These are phyloP conservation scores for Keithomyces neogunnii DNA, from an alignment of 2,329 filamentous ascomycete species.

Conservation along the genomic window DNA sequence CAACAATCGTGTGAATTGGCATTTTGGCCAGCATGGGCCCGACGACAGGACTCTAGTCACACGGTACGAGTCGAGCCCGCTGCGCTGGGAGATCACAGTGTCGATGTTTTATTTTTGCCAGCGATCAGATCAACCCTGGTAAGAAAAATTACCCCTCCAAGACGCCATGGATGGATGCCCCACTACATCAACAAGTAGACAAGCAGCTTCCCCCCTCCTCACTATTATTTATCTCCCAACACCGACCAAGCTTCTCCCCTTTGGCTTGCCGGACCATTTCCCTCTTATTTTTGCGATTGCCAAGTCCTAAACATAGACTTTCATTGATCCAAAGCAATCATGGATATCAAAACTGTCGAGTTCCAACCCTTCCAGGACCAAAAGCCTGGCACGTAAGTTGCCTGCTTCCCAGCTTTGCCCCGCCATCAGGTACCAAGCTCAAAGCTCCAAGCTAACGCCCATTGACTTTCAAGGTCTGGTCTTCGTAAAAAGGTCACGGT, in stretches of 20 bases:
- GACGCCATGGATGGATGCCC: not conserved
- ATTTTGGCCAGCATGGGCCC: too few species aligned
- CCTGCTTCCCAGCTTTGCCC: constrained; percentile 13
- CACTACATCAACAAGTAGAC: constrained; percentile 1
- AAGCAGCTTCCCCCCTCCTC: constrained; percentile 18
- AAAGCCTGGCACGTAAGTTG: constrained; percentile 95
- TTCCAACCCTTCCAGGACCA: constrained; percentile 87
- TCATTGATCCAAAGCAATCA: constrained; percentile 27
- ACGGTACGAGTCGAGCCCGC: not conserved
- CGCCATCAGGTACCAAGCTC: constrained; percentile 11
- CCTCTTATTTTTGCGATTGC: not conserved
- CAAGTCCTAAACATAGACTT: not conserved
- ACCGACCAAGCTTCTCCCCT: not conserved
- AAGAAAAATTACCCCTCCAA: not conserved
- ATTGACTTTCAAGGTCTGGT: constrained; percentile 59
- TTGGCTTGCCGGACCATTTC: not conserved
- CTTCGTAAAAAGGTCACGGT: constrained; percentile 98
- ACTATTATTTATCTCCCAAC: constrained; percentile 3
- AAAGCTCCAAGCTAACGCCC: not conserved
- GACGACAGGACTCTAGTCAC: not conserved
- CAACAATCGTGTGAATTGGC: not conserved
- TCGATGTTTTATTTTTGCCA: not conserved
- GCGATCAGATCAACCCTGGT: not conserved
- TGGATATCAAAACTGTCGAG: constrained; percentile 69
- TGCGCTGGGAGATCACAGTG: constrained; percentile 12